These are phyloP conservation scores for Iberis pinnata DNA, from an alignment of 345 rosid genomes.

Conservation along the genomic window DNA sequence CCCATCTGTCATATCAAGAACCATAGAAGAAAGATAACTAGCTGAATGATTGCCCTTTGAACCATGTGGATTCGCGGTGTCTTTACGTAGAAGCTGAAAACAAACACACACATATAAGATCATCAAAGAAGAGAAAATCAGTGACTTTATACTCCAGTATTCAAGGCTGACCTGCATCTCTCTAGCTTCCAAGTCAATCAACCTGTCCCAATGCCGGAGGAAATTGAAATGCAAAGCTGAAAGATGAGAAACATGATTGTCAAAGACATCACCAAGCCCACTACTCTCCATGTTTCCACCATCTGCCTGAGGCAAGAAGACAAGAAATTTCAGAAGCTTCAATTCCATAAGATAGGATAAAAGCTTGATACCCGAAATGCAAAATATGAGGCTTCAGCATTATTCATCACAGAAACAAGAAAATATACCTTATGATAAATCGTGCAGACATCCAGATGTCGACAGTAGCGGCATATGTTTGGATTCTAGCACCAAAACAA, in stretches of 20 bases:
- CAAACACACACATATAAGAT: slow-evolving; percentile 13
- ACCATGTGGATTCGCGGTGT: slow-evolving; percentile 45
- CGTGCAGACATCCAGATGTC: slow-evolving; percentile 80
- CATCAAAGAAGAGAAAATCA: not conserved
- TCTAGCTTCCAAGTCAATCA: slow-evolving; percentile 87
- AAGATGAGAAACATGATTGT: slow-evolving; percentile 58
- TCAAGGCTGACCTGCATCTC: slow-evolving; percentile 58
- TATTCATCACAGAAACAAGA: slow-evolving; percentile 16
- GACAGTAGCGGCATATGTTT: slow-evolving; percentile 76
- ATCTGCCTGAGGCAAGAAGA: slow-evolving; percentile 55
- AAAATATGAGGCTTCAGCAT: too few species aligned
- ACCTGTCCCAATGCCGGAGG: slow-evolving; percentile 68
- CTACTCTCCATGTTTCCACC: slow-evolving; percentile 78
- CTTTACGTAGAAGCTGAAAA: slow-evolving; percentile 59
- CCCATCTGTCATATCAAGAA: slow-evolving; percentile 57
- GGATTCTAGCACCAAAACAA: slow-evolving; percentile 48
- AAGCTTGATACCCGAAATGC: slow-evolving; percentile 7
- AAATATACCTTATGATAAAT: slow-evolving; percentile 83
- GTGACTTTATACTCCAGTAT: slow-evolving; percentile 1
- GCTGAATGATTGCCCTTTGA: slow-evolving; percentile 35
- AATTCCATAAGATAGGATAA: slow-evolving; percentile 9
- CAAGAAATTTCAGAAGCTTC: slow-evolving; percentile 8
- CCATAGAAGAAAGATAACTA: slow-evolving; percentile 56
- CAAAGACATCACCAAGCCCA: slow-evolving; percentile 75
- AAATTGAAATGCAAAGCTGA: slow-evolving; percentile 53